Percentiles rank a stretch among this genome's conserved stretches.
Conservation (phyloP, 2,329 filamentous ascomycete species). For the Aotearoamyces nothofagi region DNA sequence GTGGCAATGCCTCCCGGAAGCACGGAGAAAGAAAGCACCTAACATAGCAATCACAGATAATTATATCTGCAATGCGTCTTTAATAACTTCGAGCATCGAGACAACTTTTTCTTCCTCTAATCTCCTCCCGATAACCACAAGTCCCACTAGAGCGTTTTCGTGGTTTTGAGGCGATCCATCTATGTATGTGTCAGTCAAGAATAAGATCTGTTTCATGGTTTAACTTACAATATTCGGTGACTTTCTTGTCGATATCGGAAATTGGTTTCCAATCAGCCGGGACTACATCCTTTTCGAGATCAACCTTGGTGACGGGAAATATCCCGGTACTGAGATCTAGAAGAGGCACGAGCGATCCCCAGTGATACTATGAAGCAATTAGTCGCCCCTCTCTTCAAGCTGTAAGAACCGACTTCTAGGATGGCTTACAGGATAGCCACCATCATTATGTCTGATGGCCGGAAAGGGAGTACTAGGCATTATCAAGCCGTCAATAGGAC, state of each 20-base stretch:
- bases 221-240: constrained; percentile 10
- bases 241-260: constrained; percentile 9
- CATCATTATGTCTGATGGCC: too few species aligned
- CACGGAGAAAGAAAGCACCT: too few species aligned
- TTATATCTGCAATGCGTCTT: too few species aligned
- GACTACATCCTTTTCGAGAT: constrained; percentile 11
- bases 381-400: background rate
- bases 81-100: constrained; percentile 8
- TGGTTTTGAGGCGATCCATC: too few species aligned
- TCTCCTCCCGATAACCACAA: too few species aligned
- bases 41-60: too few species aligned
- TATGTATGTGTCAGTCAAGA: background rate
- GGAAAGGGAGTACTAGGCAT: too few species aligned
- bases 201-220: background rate
- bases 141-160: too few species aligned
- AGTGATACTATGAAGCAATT: constrained; percentile 2
- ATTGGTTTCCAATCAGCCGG: constrained; percentile 10
- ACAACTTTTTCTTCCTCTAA: constrained; percentile 14
- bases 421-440: constrained; percentile 5
- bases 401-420: background rate
- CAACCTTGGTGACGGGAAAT: constrained; percentile 13
- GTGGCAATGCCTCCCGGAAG: too few species aligned
- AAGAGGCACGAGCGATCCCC: constrained; percentile 4
- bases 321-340: constrained; percentile 12
- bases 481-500: too few species aligned